Conservation (phyloP, 2,329 filamentous ascomycete genomes). For the Monosporascus sp. region DNA sequence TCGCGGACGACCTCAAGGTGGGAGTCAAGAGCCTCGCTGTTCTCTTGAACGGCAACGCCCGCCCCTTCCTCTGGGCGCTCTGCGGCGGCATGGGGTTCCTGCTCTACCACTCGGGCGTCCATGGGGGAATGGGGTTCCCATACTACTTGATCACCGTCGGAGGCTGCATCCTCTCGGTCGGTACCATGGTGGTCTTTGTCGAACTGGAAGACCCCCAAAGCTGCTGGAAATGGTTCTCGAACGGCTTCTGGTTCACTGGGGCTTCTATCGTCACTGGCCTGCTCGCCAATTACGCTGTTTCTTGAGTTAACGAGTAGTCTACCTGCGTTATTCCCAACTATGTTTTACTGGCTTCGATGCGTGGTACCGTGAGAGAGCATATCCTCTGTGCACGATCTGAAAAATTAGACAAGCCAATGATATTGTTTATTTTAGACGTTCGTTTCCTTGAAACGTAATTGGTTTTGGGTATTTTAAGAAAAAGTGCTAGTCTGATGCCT, state of each 20-base stretch:
- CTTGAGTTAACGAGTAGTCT: too few relatives aligned
- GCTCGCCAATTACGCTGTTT: not conserved
- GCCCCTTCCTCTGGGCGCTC: conserved; percentile 2
- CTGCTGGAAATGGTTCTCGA: conserved; percentile 17
- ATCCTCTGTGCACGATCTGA: too few relatives aligned
- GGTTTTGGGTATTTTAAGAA: too few relatives aligned
- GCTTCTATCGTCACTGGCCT: conserved; percentile 1
- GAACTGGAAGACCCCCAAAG: conserved; percentile 6
- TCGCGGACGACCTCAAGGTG: conserved; percentile 16
- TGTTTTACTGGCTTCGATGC: too few relatives aligned
- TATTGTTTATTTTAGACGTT: too few relatives aligned
- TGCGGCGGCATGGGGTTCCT: not conserved
- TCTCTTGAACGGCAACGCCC: conserved; percentile 4
- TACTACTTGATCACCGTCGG: conserved; percentile 6
- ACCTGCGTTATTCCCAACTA: too few relatives aligned
- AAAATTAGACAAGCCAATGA: too few relatives aligned
- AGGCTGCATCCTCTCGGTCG: conserved; percentile 1
- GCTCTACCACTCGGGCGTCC: not conserved
- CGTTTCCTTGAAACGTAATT: too few relatives aligned
- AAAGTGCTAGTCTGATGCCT: too few relatives aligned
- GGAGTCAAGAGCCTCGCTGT: conserved; percentile 23
- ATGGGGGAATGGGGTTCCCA: not conserved
- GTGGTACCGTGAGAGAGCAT: too few relatives aligned
- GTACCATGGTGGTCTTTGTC: conserved; percentile 8
- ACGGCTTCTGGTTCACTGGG: conserved; percentile 12